A percentile compares a stretch with the other conserved stretches of the same genome.
Evolutionary conservation across 2,329 filamentous ascomycete genomes (phyloP).

Genomic region (Sporothrix pallida): DNA sequence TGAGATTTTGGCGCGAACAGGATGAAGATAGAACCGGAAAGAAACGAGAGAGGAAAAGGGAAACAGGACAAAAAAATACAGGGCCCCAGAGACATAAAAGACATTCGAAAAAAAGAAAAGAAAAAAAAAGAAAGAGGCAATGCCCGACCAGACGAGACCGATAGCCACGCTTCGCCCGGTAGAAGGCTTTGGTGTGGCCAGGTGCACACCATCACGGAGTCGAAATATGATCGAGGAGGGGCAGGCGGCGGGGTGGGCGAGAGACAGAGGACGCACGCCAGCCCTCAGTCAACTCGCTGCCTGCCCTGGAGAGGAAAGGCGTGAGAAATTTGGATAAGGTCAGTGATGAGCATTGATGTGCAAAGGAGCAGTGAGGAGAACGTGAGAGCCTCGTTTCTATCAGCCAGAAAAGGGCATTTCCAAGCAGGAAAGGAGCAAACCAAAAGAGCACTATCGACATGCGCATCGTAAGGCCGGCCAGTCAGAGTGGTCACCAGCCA

Average conservation of each 20-base stretch:
- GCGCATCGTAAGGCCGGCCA: conserved; percentile 4
- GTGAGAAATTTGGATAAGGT: background rate
- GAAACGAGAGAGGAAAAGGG: background rate
- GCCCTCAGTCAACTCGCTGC: conserved; percentile 4
- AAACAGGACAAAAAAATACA: background rate
- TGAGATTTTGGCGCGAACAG: background rate
- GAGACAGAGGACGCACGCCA: background rate
- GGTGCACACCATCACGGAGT: conserved; percentile 34
- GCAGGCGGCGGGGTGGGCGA: background rate
- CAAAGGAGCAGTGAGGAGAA: background rate
- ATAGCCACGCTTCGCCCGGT: background rate
- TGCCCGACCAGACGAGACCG: background rate
- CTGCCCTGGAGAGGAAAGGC: conserved; percentile 13
- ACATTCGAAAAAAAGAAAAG: background rate
- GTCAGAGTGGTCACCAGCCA: conserved; percentile 31
- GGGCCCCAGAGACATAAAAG: background rate
- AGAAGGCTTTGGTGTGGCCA: conserved; percentile 30
- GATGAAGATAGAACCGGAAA: too few species aligned
- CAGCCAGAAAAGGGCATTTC: background rate
- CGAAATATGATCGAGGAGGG: conserved; percentile 7
- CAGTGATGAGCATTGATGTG: background rate
- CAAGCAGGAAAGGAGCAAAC: background rate
- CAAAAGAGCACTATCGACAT: background rate
- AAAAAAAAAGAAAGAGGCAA: background rate
- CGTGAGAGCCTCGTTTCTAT: background rate